phyloP scores from a whole-genome alignment of 192 early-diverging fungal genomes.

The Dissophora globulifera region DNA sequence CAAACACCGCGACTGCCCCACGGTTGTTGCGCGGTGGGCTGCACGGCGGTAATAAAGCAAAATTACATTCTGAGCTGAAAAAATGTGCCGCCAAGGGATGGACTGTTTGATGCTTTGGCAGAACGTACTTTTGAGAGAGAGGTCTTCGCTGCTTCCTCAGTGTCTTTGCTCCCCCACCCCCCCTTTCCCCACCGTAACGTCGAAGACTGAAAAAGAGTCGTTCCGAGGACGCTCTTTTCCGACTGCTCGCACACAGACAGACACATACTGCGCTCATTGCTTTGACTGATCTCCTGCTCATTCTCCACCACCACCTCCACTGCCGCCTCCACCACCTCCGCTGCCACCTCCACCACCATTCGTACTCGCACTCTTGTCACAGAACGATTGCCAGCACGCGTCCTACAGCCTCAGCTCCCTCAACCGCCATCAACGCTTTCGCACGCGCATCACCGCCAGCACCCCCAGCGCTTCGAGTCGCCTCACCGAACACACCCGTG shows the following conservation, averaged over 20 bases:
- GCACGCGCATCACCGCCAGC: neutral
- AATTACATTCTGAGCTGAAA: no score
- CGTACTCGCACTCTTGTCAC: no score
- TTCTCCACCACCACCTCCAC: no score
- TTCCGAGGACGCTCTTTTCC: neutral
- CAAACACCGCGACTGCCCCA: conserved; percentile 70
- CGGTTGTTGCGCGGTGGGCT: conserved; percentile 72
- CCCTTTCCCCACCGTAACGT: neutral
- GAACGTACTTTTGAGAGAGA: no score
- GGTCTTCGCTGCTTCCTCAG: neutral
- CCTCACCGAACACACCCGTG: conserved; percentile 15
- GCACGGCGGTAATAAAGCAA: conserved; percentile 20
- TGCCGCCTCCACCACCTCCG: no score
- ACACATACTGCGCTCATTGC: neutral
- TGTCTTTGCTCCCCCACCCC: neutral
- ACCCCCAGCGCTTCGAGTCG: conserved; percentile 18
- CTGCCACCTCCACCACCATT: no score
- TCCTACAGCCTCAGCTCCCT: neutral
- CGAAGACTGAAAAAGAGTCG: neutral
- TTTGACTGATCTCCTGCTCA: no score
- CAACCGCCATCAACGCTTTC: neutral
- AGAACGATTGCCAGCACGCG: neutral
- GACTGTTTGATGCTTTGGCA: conserved; percentile 6
- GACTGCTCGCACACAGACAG: no score
- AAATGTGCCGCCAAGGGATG: neutral